A percentile compares a stretch with the other conserved stretches of the same genome.
These are phyloP conservation scores for Trichoderma sp. DNA, from an alignment of 2,329 filamentous ascomycete genomes.

Conservation along the genomic window DNA sequence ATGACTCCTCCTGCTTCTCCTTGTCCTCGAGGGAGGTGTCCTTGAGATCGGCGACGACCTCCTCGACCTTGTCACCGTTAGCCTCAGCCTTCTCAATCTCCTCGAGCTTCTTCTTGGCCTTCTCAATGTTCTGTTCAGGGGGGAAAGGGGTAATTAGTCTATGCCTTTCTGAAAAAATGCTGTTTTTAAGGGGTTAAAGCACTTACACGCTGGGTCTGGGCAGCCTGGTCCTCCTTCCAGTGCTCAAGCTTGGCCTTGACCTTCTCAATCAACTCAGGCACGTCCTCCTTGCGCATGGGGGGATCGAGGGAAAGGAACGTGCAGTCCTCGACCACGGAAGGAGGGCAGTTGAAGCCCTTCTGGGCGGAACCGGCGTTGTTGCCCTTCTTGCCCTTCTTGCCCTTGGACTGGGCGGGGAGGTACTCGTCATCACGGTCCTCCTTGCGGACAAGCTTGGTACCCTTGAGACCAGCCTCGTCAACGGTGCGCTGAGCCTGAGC, in stretches of 20 bases:
- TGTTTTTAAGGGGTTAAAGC: background rate
- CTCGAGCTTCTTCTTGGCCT: constrained; percentile 94
- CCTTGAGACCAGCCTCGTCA: constrained; percentile 80
- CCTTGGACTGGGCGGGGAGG: constrained; percentile 76
- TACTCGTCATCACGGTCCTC: constrained; percentile 86
- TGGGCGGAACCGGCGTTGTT: constrained; percentile 44
- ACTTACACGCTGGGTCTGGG: constrained; percentile 85
- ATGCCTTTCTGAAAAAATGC: background rate
- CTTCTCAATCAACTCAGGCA: constrained; percentile 78
- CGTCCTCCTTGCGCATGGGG: constrained; percentile 80
- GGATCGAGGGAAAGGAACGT: constrained; percentile 80
- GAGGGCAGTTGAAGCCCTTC: constrained; percentile 75
- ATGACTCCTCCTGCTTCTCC: constrained; percentile 50
- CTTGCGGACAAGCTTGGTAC: constrained; percentile 79
- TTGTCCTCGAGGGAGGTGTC: constrained; percentile 53
- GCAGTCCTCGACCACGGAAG: constrained; percentile 89
- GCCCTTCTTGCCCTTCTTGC: constrained; percentile 77
- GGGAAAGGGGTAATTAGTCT: background rate
- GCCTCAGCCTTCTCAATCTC: constrained; percentile 63
- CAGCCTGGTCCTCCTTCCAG: constrained; percentile 88
- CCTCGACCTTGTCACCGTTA: constrained; percentile 51
- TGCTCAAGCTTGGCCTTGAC: constrained; percentile 85
- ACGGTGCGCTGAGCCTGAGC: constrained; percentile 81
- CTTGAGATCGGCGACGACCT: constrained; percentile 52
- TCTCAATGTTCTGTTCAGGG: constrained; percentile 77